Conservation (phyloP, 1,284 basidiomycete genomes). For the Phaffia rhodozyma region DNA sequence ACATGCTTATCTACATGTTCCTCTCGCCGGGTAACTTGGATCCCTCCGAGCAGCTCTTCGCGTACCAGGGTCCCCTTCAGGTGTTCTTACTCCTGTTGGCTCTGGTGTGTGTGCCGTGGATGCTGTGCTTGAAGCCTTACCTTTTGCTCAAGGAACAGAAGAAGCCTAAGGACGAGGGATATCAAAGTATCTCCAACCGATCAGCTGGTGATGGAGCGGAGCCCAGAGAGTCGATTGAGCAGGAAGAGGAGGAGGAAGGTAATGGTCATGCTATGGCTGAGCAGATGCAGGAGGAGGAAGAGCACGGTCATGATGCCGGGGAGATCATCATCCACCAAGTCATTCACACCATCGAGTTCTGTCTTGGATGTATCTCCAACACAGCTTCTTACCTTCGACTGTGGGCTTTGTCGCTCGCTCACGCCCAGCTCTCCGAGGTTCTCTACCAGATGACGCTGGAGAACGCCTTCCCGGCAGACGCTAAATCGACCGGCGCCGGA, state of each 20-base stretch:
- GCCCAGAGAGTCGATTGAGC: constrained; percentile 32
- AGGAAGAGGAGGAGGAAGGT: constrained; percentile 75
- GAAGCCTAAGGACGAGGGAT: constrained; percentile 71
- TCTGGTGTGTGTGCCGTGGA: constrained; percentile 84
- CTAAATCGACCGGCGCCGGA: constrained; percentile 32
- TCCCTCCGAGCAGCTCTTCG: constrained; percentile 60
- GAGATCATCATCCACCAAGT: constrained; percentile 94
- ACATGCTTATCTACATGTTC: constrained; percentile 94
- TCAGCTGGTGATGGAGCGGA: constrained; percentile 48
- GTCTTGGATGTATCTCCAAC: constrained; percentile 95
- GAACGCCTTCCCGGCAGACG: constrained; percentile 43
- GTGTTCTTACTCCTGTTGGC: constrained; percentile 68
- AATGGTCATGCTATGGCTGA: constrained; percentile 61
- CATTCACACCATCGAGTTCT: constrained; percentile 98
- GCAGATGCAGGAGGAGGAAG: constrained; percentile 42
- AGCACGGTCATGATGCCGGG: constrained; percentile 69
- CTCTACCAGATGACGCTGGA: constrained; percentile 76
- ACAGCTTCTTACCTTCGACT: constrained; percentile 97
- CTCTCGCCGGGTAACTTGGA: constrained; percentile 70
- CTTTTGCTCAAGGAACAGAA: constrained; percentile 82
- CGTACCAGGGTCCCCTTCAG: constrained; percentile 80
- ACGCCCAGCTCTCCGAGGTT: constrained; percentile 95
- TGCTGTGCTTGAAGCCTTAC: constrained; percentile 91
- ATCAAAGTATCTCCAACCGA: constrained; percentile 50
- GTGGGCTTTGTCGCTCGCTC: constrained; percentile 95